Evolutionary conservation across 805 yeast species (phyloP), one percentile per base, ranked within the genome.

Genomic region (Dipodascopsis uninucleata): DNA sequence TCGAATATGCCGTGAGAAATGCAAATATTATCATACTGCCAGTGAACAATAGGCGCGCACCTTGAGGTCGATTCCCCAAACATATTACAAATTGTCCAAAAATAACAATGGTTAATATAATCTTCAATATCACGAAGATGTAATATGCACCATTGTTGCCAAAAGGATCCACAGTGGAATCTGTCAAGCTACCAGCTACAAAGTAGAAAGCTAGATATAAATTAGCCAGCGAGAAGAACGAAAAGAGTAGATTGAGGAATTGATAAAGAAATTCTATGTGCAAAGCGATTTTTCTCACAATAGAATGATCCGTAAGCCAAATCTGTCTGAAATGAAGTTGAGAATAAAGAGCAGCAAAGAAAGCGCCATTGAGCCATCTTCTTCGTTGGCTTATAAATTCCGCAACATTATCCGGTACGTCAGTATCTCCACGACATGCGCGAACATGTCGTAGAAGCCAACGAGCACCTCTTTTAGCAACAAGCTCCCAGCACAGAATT

Each of bases 41-140:
- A 58, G 85, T 72, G 66, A 88, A 93, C 39, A 90, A 66, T 41
- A 76, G 80, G 26, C 38, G 51, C 10, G 55, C 43, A 6, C 98
- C 98, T 58, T 93, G 97, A 2, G 99, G 99, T 59, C 97, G 76
- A 61, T 93, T 93, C 53, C 99, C 99, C 77, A 93, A 84, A 0
- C 97, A 88, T 28, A 89, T 84, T 55, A 93, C 82, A 60, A 93
- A 85, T 66, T 88, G 81, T n/a, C 94, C 78, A 9, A 93, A 81
- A 57, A 93, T 72, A 16, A 85, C 82, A 62, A 94, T 80, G 42
- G 88, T 75, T 59, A 90, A 79, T 49, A 87, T 67, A 63, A 93
- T 89, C 64, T 88, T 86, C 78, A 93, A 80, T 34, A 89, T 73
- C 39, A 88, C 82, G 64, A 89, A 90, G 22, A 86, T 66, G 69